Evolutionary conservation across 768 basidiomycete species (phyloP).

Genomic region (Panellus pusillus): DNA sequence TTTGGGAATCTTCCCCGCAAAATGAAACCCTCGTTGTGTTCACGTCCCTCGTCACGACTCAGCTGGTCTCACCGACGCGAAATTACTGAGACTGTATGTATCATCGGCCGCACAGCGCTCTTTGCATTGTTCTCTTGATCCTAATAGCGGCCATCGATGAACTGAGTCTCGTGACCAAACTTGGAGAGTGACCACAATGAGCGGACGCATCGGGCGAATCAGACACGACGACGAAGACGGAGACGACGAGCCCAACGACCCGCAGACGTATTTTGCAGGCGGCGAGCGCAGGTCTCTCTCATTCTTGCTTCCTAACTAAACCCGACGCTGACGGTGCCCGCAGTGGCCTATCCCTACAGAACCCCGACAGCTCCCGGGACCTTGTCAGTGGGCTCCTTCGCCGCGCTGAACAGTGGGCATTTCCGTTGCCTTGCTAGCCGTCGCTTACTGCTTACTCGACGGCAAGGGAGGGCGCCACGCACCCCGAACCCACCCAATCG

Average conservation of each 20-base stretch:
- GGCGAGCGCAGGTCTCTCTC: constrained; percentile 62
- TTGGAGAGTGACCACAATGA: too few relatives aligned
- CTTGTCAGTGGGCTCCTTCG: constrained; percentile 56
- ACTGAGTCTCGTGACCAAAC: too few relatives aligned
- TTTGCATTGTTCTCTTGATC: too few relatives aligned
- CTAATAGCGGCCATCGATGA: too few relatives aligned
- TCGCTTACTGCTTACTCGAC: background rate
- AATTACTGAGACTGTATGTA: too few relatives aligned
- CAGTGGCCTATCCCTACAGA: constrained; percentile 70
- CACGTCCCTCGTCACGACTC: too few relatives aligned
- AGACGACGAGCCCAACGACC: constrained; percentile 39
- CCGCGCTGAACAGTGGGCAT: constrained; percentile 56
- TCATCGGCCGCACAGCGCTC: too few relatives aligned
- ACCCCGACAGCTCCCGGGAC: constrained; percentile 48
- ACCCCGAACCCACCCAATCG: constrained; percentile 8
- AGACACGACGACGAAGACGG: constrained; percentile 35
- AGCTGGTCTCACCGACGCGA: too few relatives aligned
- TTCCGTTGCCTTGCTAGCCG: background rate
- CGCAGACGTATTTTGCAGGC: constrained; percentile 63
- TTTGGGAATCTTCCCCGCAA: too few relatives aligned
- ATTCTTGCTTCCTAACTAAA: background rate
- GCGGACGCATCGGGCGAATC: constrained; percentile 17
- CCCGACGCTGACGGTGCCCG: background rate
- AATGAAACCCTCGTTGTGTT: too few relatives aligned
- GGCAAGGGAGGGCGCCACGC: constrained; percentile 7